A percentile compares a stretch with the other conserved stretches of the same genome.
These are phyloP conservation scores for Acorus gramineus DNA, from an alignment of 106 monocot species.

Conservation along the genomic window DNA sequence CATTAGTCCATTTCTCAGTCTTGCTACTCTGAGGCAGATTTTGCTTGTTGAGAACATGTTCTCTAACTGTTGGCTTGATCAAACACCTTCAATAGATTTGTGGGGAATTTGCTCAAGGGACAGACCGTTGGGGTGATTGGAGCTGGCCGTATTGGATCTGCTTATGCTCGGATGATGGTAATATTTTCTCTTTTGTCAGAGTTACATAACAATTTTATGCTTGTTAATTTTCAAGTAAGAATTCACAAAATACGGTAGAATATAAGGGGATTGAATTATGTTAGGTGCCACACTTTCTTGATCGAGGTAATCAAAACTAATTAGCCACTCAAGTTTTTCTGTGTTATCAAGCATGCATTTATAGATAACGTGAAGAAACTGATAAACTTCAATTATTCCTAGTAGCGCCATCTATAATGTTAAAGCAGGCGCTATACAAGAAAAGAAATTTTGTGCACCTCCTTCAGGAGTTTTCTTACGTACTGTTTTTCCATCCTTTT, in stretches of 20 bases:
- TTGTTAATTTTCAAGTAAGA: no score
- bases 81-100: constrained; percentile 41
- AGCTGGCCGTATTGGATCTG: constrained; percentile 97
- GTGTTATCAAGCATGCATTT: no score
- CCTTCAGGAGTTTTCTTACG: neutral
- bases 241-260: no score
- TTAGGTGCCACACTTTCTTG: no score
- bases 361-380: no score
- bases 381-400: no score
- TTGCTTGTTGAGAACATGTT: neutral
- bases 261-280: no score
- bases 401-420: no score
- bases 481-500: constrained; percentile 1
- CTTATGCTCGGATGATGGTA: constrained; percentile 99
- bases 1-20: neutral
- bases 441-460: neutral
- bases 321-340: no score
- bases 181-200: neutral
- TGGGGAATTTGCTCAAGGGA: constrained; percentile 92
- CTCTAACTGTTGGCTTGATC: neutral
- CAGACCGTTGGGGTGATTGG: constrained; percentile 98
- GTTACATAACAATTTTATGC: no score
- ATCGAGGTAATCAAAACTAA: no score
- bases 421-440: neutral
- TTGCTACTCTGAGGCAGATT: neutral